phyloP scores from a whole-genome alignment of 2,329 filamentous ascomycete genomes.

The Scedosporium dehoogii region DNA sequence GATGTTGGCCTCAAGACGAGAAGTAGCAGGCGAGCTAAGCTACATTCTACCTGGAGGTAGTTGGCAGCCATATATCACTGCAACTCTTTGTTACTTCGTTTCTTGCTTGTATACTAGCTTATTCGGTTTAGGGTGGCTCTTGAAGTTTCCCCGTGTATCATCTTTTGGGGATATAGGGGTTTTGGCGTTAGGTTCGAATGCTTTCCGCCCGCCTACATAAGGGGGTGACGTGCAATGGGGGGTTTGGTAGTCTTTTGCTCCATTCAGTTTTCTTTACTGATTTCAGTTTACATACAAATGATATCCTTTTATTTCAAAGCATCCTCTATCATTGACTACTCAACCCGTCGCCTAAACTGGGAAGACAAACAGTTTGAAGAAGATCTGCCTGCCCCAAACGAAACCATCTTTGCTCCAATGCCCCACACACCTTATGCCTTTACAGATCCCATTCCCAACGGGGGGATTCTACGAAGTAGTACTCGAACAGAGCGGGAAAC shows the following conservation, averaged over 20 bases:
- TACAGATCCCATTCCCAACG: no score
- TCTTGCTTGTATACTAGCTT: background rate
- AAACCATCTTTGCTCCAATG: no score
- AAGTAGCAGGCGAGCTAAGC: slow-evolving; percentile 30
- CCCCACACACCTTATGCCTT: no score
- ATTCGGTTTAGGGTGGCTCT: background rate
- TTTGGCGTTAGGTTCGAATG: background rate
- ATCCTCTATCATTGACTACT: background rate
- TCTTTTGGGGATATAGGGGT: background rate
- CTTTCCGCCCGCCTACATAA: background rate
- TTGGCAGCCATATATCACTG: background rate
- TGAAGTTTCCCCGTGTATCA: background rate
- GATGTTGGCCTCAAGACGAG: slow-evolving; percentile 48
- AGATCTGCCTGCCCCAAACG: no score
- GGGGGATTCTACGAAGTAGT: no score
- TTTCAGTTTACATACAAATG: background rate
- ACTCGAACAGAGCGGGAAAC: no score
- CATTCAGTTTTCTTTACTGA: background rate
- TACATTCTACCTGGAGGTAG: slow-evolving; percentile 47
- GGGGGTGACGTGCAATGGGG: background rate
- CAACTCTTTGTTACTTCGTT: background rate
- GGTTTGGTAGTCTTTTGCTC: background rate
- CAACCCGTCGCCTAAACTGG: no score
- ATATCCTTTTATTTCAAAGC: background rate
- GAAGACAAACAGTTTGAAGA: no score